phyloP scores from a whole-genome alignment of 2,329 filamentous ascomycete species.

The Blastomyces parvus region DNA sequence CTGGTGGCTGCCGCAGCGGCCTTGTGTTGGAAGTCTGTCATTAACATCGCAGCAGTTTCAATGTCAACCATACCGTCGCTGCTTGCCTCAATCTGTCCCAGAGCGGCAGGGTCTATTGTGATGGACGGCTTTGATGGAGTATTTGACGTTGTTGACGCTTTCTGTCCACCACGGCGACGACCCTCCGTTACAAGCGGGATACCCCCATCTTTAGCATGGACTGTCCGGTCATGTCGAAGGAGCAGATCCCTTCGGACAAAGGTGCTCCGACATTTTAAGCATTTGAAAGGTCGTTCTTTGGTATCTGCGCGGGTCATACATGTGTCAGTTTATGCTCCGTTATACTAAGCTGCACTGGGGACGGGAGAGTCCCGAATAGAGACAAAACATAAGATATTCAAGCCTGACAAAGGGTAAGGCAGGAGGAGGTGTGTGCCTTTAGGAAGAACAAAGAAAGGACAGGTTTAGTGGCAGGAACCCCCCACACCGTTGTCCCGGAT shows the following conservation, averaged over 20 bases:
- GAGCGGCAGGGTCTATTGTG: conserved; percentile 62
- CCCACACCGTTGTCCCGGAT: background rate
- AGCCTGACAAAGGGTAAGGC: no score
- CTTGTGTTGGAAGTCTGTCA: conserved; percentile 97
- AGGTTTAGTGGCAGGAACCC: background rate
- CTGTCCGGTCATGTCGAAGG: conserved; percentile 92
- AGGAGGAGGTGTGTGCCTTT: background rate
- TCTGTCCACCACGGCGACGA: conserved; percentile 53
- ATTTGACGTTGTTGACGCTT: conserved; percentile 28
- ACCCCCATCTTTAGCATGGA: conserved; percentile 96
- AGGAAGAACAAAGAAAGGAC: background rate
- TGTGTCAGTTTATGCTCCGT: conserved; percentile 5
- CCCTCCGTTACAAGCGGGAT: conserved; percentile 88
- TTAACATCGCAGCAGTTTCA: conserved; percentile 95
- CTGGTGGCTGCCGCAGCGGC: conserved; percentile 59
- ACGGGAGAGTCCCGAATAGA: background rate
- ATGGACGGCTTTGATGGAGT: conserved; percentile 55
- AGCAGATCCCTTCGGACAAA: conserved; percentile 96
- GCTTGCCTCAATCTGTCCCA: conserved; percentile 70
- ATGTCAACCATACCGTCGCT: conserved; percentile 89
- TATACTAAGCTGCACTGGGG: background rate
- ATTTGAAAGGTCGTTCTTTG: conserved; percentile 98
- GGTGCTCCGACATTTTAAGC: conserved; percentile 93
- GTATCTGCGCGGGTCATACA: conserved; percentile 55
- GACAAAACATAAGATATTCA: no score